These are phyloP conservation scores for Tripidium arundinaceum DNA, from an alignment of 202 grass and related monocot genomes.

Conservation along the genomic window DNA sequence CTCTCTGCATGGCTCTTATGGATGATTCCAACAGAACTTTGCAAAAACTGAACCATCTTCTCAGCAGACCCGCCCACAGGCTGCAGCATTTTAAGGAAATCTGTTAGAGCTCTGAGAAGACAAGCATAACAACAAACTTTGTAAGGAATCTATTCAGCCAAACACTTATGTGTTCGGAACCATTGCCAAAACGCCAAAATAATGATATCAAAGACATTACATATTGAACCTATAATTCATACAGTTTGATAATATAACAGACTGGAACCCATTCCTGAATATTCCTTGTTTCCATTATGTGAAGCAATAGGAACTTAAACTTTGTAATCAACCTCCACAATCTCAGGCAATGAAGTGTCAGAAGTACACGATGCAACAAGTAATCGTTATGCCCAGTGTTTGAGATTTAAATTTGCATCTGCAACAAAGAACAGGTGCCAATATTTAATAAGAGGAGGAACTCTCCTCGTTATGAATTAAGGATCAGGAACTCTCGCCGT, in stretches of 20 bases:
- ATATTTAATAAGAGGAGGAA: too few species aligned
- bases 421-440: background rate
- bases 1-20: constrained; percentile 56
- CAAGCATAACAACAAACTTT: background rate
- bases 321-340: background rate
- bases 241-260: background rate
- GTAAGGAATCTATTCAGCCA: background rate
- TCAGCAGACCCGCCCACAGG: constrained; percentile 30
- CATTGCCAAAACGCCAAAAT: background rate
- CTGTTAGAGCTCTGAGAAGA: background rate
- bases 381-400: background rate
- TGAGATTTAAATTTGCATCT: background rate
- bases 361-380: background rate
- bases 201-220: background rate
- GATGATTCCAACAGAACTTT: constrained; percentile 41
- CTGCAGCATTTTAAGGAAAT: background rate
- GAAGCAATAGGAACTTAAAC: background rate
- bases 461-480: too few species aligned
- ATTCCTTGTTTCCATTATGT: background rate
- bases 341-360: background rate
- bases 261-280: background rate
- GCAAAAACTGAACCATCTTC: constrained; percentile 52
- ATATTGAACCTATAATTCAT: background rate
- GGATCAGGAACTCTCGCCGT: constrained; percentile 5
- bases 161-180: background rate